Evolutionary conservation across 371 early-diverging fungal species (phyloP), one percentile per base, ranked within the genome.

Genomic region (Conidiobolus incongruus): DNA sequence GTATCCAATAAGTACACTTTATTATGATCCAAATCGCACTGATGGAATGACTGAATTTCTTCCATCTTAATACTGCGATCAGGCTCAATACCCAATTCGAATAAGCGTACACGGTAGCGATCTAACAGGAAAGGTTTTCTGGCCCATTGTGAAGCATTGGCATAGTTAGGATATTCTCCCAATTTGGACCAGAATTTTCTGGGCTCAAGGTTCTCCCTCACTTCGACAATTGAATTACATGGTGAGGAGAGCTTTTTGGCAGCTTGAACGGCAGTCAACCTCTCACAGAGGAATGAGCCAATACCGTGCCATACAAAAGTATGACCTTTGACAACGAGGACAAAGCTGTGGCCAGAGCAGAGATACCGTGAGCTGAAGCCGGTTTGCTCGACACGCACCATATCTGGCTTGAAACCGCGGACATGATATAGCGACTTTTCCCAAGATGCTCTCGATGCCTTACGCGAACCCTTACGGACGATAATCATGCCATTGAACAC

Each of bases 71-170:
- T 5, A 22, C 12, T 22, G 2, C 13, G 16, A 11, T 22, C 10
- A 10, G 16, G 22, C 12, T 42, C 42, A n/a, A 32, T 19, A 8
- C 26, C 8, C 15, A 42, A 11, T 35, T 36, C 22, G 17, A 44
- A 44, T 12, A 34, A 13, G 34, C 44, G 44, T 2, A 44, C 44
- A 5, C 22, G 16, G 36, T 44, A 44, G 5, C 15, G 31, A 10
- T n/a, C 16, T 5, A n/a, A n/a, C 17, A 44, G 24, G 36, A 44
- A 44, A 15, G 44, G 44, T 21, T 44, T 44, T 17, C 44, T 17
- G 3, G 44, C 44, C 44, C 44, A 44, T 26, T 44, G 44, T 44
- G 32, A 24, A 35, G 44, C 44, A 35, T 44, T 33, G 26, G 44
- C 44, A 26, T 44, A 44, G 12, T 36, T 15, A 29, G 28, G 8